phyloP scores from a whole-genome alignment of 805 yeast genomes.

The Schizosaccharomyces pombe region DNA sequence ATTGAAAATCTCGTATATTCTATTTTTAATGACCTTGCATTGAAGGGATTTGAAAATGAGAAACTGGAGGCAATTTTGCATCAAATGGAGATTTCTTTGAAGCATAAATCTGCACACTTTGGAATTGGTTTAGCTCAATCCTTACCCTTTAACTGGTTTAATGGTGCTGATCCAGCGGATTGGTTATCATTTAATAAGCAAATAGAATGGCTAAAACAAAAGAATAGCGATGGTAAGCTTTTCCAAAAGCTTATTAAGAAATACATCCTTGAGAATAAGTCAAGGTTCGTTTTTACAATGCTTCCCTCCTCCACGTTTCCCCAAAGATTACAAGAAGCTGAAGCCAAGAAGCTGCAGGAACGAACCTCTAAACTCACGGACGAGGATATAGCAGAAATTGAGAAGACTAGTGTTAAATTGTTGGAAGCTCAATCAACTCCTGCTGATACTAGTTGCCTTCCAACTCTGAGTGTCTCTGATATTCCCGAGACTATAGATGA shows the following conservation, averaged over 20 bases:
- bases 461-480: conserved; percentile 51
- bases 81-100: conserved; percentile 62
- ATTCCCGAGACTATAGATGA: conserved; percentile 34
- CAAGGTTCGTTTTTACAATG: conserved; percentile 54
- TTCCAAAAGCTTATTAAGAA: conserved; percentile 37
- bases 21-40: conserved; percentile 24
- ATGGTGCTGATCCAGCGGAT: conserved; percentile 53
- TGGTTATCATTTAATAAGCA: conserved; percentile 40
- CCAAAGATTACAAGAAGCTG: conserved; percentile 29
- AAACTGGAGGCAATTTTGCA: conserved; percentile 72
- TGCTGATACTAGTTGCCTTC: conserved; percentile 60
- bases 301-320: conserved; percentile 39
- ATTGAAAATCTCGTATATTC: conserved; percentile 27
- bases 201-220: conserved; percentile 35
- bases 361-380: conserved; percentile 25
- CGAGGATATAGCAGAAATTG: conserved; percentile 34
- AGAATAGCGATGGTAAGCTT: conserved; percentile 33
- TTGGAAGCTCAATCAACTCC: conserved; percentile 38
- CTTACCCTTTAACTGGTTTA: conserved; percentile 67
- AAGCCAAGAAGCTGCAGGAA: conserved; percentile 25
- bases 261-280: conserved; percentile 26
- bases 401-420: conserved; percentile 34
- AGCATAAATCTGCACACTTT: conserved; percentile 73
- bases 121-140: conserved; percentile 58
- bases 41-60: conserved; percentile 25